Percentiles rank a stretch among this genome's conserved stretches.
Conservation (phyloP, 441 rosid species). For the Jatropha multifida region DNA sequence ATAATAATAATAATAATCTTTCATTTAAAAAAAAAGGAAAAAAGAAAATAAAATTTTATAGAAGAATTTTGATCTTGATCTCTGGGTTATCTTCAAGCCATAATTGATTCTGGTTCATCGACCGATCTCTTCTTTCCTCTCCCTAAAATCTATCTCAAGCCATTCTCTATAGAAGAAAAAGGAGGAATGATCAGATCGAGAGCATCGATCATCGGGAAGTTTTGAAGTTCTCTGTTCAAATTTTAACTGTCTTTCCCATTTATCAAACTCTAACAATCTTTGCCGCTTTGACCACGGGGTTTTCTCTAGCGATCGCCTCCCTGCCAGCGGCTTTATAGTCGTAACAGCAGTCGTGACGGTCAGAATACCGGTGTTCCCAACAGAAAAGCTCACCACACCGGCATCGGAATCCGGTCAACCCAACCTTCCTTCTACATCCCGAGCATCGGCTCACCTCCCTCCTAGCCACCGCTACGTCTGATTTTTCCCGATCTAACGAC, state of each 20-base stretch:
- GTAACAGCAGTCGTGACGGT: slow-evolving; percentile 90
- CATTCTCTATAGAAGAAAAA: background rate
- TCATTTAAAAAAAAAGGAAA: slow-evolving; percentile 24
- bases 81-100: slow-evolving; percentile 7
- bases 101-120: background rate
- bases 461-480: slow-evolving; percentile 37
- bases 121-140: slow-evolving; percentile 13
- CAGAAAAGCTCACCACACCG: slow-evolving; percentile 95
- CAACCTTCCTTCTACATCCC: slow-evolving; percentile 80
- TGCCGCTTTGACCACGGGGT: slow-evolving; percentile 96
- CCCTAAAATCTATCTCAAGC: background rate
- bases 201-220: slow-evolving; percentile 26
- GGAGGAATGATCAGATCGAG: slow-evolving; percentile 29
- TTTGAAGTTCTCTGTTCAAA: background rate
- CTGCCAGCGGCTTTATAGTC: slow-evolving; percentile 90
- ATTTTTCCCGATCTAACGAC: slow-evolving; percentile 26
- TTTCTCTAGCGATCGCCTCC: slow-evolving; percentile 86
- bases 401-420: slow-evolving; percentile 93
- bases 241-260: background rate
- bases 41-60: slow-evolving; percentile 13
- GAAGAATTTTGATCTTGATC: slow-evolving; percentile 18
- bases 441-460: slow-evolving; percentile 79
- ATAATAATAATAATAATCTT: slow-evolving; percentile 32
- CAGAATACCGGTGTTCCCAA: slow-evolving; percentile 87
- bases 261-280: slow-evolving; percentile 81